phyloP scores from a whole-genome alignment of 768 basidiomycete species.

The Kwoniella mangroviensis region DNA sequence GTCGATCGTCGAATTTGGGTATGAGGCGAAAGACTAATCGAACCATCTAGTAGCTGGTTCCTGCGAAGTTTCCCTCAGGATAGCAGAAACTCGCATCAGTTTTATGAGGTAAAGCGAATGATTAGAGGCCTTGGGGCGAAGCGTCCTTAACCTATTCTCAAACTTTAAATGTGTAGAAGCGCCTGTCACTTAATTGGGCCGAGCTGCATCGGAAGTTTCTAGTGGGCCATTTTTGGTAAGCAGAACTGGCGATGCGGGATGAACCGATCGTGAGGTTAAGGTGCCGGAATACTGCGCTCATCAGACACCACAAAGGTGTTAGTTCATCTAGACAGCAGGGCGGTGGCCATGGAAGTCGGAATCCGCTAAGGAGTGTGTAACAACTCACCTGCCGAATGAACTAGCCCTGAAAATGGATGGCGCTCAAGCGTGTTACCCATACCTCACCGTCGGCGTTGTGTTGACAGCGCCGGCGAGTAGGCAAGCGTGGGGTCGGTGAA shows the following conservation, averaged over 20 bases:
- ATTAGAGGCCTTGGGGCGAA: conserved; percentile 89
- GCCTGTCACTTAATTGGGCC: conserved; percentile 61
- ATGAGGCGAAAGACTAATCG: conserved; percentile 94
- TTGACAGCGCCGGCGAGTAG: no score
- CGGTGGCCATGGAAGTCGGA: conserved; percentile 61
- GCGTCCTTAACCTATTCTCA: conserved; percentile 84
- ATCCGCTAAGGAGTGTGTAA: conserved; percentile 45
- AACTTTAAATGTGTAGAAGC: conserved; percentile 71
- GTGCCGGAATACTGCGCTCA: conserved; percentile 70
- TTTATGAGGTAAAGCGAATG: conserved; percentile 71
- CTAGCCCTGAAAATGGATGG: no score
- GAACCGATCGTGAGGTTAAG: conserved; percentile 74
- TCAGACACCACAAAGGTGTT: conserved; percentile 60
- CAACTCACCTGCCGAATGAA: no score
- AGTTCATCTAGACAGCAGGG: conserved; percentile 23
- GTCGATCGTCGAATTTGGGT: conserved; percentile 94
- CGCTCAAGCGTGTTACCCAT: no score
- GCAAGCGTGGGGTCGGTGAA: no score
- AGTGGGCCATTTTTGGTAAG: conserved; percentile 63
- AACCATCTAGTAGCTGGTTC: conserved; percentile 91
- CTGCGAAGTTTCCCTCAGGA: conserved; percentile 69
- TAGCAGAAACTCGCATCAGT: conserved; percentile 68
- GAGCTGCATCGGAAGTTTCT: conserved; percentile 67
- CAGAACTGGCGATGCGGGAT: conserved; percentile 62
- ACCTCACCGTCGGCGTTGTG: no score